phyloP scores from a whole-genome alignment of 129 eudicot species.

The Rutidosis leptorrhynchoides region DNA sequence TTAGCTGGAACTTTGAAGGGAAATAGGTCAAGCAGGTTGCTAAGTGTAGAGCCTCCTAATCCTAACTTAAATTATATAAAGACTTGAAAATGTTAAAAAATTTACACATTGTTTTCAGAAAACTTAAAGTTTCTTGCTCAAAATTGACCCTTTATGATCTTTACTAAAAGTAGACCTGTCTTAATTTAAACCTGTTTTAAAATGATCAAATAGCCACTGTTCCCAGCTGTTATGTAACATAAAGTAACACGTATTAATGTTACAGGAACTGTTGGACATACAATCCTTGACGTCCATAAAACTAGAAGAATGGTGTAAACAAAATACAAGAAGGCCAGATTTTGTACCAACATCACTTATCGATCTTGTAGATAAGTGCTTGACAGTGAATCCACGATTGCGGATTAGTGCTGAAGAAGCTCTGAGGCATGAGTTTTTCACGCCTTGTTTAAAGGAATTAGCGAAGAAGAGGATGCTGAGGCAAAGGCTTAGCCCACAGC shows the following conservation, averaged over 20 bases:
- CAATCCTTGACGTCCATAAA: conserved; percentile 44
- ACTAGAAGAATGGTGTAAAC: conserved; percentile 72
- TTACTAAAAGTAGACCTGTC: neutral
- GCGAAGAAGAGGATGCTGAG: conserved; percentile 50
- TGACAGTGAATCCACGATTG: conserved; percentile 78
- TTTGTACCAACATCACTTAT: conserved; percentile 58
- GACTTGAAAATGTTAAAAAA: too few species aligned
- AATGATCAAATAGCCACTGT: neutral
- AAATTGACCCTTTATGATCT: neutral
- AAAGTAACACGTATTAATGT: conserved; percentile 7
- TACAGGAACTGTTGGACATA: conserved; percentile 67
- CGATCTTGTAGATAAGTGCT: conserved; percentile 89
- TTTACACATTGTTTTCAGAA: neutral
- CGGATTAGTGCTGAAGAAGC: conserved; percentile 93
- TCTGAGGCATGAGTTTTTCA: conserved; percentile 70
- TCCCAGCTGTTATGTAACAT: conserved; percentile 2
- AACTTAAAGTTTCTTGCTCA: neutral
- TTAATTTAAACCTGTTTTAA: neutral
- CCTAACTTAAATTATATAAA: neutral
- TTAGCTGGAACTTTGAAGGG: neutral
- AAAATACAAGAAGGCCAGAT: conserved; percentile 55
- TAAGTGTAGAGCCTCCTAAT: conserved; percentile 2
- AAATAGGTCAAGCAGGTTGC: conserved; percentile 2
- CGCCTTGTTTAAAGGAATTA: conserved; percentile 51
- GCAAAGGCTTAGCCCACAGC: conserved; percentile 41